Percentiles rank a stretch among this genome's conserved stretches.
Evolutionary conservation across 345 rosid genomes (phyloP).

Genomic region (Brassica juncea): DNA sequence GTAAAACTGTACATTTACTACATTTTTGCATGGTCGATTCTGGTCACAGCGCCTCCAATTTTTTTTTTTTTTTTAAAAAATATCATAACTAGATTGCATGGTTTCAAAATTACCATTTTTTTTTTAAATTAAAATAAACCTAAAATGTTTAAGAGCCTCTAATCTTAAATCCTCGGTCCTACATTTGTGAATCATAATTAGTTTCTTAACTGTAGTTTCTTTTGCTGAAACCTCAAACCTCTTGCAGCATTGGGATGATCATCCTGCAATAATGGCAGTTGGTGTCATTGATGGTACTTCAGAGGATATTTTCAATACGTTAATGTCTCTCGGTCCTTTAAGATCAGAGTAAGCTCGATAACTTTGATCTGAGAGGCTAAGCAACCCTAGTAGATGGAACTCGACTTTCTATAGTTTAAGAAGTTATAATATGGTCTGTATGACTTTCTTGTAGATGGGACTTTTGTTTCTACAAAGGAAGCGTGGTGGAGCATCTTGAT

Average conservation of each 20-base stretch:
- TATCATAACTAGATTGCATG: background rate
- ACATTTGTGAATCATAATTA: background rate
- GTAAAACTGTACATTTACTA: slow-evolving; percentile 8
- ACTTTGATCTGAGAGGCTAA: background rate
- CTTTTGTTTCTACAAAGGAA: slow-evolving; percentile 69
- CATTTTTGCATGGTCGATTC: background rate
- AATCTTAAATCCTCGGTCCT: background rate
- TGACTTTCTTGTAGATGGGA: slow-evolving; percentile 76
- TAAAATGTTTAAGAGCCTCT: background rate
- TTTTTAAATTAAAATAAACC: too few relatives aligned
- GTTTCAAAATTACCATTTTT: background rate
- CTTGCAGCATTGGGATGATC: slow-evolving; percentile 81
- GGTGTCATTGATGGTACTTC: slow-evolving; percentile 80
- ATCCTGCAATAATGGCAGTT: slow-evolving; percentile 96
- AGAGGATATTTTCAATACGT: slow-evolving; percentile 72
- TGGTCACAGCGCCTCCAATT: background rate
- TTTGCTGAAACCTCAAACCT: slow-evolving; percentile 25
- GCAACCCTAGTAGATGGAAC: background rate
- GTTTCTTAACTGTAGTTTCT: background rate
- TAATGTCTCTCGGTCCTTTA: slow-evolving; percentile 86
- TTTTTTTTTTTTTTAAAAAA: background rate
- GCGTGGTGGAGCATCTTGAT: slow-evolving; percentile 84
- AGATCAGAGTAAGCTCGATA: slow-evolving; percentile 74
- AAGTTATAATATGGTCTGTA: background rate
- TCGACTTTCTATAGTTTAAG: background rate